phyloP scores from a whole-genome alignment of 805 yeast genomes.

The Cyberlindnera petersonii region DNA sequence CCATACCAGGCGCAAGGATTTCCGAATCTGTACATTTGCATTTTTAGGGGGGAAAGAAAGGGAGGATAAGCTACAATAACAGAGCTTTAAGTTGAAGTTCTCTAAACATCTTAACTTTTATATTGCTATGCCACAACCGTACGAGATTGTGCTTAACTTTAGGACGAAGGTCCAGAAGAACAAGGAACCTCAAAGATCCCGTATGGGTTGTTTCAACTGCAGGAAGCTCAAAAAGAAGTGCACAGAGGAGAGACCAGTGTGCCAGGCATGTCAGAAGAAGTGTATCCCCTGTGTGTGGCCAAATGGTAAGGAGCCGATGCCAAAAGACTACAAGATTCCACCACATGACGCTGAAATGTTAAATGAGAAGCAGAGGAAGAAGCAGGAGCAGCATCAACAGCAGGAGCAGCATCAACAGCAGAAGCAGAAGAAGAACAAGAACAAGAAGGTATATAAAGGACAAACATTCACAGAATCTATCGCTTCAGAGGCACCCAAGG shows the following conservation, averaged over 20 bases:
- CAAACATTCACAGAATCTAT: too few relatives aligned
- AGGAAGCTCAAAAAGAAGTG: conserved; percentile 64
- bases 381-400: too few relatives aligned
- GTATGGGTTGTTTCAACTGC: conserved; percentile 28
- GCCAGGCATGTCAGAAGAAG: conserved; percentile 39
- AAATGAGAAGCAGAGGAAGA: background rate
- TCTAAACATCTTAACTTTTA: too few relatives aligned
- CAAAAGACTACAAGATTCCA: conserved; percentile 20
- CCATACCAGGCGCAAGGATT: too few relatives aligned
- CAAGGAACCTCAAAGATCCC: conserved; percentile 8
- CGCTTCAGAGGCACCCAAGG: too few relatives aligned
- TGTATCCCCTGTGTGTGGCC: conserved; percentile 29
- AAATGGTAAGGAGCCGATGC: conserved; percentile 16
- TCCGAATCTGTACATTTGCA: too few relatives aligned
- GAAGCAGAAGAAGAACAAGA: too few relatives aligned
- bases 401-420: too few relatives aligned
- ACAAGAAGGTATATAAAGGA: too few relatives aligned
- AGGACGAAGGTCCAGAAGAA: conserved; percentile 6
- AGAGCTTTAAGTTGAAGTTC: too few relatives aligned
- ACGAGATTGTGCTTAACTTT: conserved; percentile 11
- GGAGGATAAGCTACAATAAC: too few relatives aligned
- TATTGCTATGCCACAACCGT: conserved; percentile 10
- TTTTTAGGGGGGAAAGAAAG: too few relatives aligned
- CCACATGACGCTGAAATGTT: conserved; percentile 2
- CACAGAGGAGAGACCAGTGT: conserved; percentile 44